phyloP scores from a whole-genome alignment of 108 stramenopile genomes.

The Hondaea fermentalgiana region DNA sequence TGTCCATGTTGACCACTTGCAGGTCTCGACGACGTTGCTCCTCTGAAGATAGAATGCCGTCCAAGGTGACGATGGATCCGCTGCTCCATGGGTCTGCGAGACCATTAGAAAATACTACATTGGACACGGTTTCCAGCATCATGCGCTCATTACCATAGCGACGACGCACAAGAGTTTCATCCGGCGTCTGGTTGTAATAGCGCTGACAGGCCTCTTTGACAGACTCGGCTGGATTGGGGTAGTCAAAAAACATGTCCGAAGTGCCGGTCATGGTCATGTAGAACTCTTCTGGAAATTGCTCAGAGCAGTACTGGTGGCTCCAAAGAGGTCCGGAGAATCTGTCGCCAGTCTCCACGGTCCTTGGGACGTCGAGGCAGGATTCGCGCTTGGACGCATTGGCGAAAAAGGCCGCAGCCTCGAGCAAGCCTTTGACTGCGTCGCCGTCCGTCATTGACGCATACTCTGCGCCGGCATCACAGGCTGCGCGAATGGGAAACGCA shows the following conservation, averaged over 20 bases:
- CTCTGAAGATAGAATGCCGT: too few species aligned
- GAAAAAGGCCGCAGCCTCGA: not conserved
- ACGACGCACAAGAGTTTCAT: constrained; percentile 48
- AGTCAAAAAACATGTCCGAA: constrained; percentile 44
- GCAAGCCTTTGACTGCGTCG: not conserved
- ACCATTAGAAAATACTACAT: constrained; percentile 78
- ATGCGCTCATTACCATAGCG: constrained; percentile 51
- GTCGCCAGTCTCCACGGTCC: not conserved
- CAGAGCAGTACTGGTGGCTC: not conserved
- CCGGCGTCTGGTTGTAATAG: constrained; percentile 35
- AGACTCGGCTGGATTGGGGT: constrained; percentile 22
- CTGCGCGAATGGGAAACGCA: not conserved
- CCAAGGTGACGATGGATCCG: constrained; percentile 49
- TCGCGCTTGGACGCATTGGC: not conserved
- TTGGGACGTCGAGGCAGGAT: constrained; percentile 19
- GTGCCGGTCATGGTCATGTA: constrained; percentile 35
- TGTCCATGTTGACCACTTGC: constrained; percentile 56
- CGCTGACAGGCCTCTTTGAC: constrained; percentile 20
- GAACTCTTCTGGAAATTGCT: constrained; percentile 38
- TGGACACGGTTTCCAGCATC: constrained; percentile 40
- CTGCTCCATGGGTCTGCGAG: constrained; percentile 72
- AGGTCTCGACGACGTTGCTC: constrained; percentile 33
- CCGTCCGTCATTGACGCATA: not conserved
- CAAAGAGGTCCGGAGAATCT: not conserved
- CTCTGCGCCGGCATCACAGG: constrained; percentile 1